Evolutionary conservation across 1,284 basidiomycete species (phyloP).

Genomic region (Caloboletus inedulis): DNA sequence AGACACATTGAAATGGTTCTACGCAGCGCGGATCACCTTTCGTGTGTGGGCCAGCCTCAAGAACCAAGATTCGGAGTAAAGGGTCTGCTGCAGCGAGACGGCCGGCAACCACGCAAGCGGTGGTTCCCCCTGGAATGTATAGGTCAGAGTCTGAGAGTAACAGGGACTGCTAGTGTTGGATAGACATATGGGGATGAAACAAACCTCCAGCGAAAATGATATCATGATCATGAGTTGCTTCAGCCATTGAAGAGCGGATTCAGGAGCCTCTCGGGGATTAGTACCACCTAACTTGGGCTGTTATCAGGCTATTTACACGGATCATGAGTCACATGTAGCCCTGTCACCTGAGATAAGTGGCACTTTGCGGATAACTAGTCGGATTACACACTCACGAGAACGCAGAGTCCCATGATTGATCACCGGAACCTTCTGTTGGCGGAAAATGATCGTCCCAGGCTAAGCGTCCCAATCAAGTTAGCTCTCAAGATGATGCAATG

Average conservation of each 20-base stretch:
- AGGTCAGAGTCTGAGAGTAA: background rate
- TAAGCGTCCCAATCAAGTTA: background rate
- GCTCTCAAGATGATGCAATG: background rate
- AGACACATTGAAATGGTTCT: slow-evolving; percentile 34
- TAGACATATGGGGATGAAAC: slow-evolving; percentile 8
- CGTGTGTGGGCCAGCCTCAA: slow-evolving; percentile 41
- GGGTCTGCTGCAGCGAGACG: slow-evolving; percentile 43
- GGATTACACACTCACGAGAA: background rate
- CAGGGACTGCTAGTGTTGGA: background rate
- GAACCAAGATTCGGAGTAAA: slow-evolving; percentile 38
- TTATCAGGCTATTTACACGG: slow-evolving; percentile 12
- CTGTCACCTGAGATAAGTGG: background rate
- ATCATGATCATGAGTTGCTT: slow-evolving; percentile 18
- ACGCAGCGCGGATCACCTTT: slow-evolving; percentile 29
- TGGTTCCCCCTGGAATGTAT: slow-evolving; percentile 39
- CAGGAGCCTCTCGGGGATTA: background rate
- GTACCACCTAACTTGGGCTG: background rate
- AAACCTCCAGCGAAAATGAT: slow-evolving; percentile 32
- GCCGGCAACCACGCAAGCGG: slow-evolving; percentile 42
- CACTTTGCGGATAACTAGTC: background rate
- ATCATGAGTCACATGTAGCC: background rate
- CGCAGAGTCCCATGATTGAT: background rate
- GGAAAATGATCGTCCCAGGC: background rate
- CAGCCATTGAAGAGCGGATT: slow-evolving; percentile 1
- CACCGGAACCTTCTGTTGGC: background rate